A percentile compares a stretch with the other conserved stretches of the same genome.
Conservation (phyloP, 768 basidiomycete species). For the Agaricus subrufescens region DNA sequence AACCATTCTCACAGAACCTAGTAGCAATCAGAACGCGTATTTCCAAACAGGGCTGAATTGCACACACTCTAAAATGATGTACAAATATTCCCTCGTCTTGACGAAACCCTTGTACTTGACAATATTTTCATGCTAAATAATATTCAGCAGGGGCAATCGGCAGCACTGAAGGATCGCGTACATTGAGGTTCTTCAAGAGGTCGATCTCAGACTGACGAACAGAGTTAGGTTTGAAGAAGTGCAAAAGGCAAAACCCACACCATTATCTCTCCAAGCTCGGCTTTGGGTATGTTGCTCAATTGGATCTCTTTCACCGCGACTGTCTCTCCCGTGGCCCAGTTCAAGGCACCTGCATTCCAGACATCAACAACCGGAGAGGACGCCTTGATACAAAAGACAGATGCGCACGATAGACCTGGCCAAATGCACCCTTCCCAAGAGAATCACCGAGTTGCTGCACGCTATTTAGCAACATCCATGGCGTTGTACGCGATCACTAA, state of each 20-base stretch:
- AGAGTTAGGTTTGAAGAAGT: conserved; percentile 14
- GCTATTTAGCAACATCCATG: conserved; percentile 4
- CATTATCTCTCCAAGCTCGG: conserved; percentile 96
- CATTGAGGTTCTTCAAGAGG: conserved; percentile 93
- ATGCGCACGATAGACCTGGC: conserved; percentile 90
- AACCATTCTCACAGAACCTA: conserved; percentile 98
- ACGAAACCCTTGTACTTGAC: conserved; percentile 99
- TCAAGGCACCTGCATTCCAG: conserved; percentile 62
- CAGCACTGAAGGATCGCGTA: conserved; percentile 28
- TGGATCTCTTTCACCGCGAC: conserved; percentile 99
- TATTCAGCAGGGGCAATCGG: not conserved
- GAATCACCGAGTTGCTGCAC: conserved; percentile 91
- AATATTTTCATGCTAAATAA: conserved; percentile 83
- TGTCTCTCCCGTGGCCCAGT: conserved; percentile 96
- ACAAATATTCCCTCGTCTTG: conserved; percentile 89
- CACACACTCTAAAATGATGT: conserved; percentile 91
- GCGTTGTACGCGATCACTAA: conserved; percentile 24
- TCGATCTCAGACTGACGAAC: conserved; percentile 86
- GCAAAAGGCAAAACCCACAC: conserved; percentile 36
- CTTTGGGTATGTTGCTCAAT: conserved; percentile 88
- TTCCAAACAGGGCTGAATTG: not conserved
- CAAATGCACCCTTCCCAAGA: conserved; percentile 94
- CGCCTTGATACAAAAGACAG: not conserved
- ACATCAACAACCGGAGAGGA: not conserved
- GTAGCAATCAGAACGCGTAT: not conserved